phyloP scores from a whole-genome alignment of 306 rosid genomes.

The Hippophae rhamnoides region DNA sequence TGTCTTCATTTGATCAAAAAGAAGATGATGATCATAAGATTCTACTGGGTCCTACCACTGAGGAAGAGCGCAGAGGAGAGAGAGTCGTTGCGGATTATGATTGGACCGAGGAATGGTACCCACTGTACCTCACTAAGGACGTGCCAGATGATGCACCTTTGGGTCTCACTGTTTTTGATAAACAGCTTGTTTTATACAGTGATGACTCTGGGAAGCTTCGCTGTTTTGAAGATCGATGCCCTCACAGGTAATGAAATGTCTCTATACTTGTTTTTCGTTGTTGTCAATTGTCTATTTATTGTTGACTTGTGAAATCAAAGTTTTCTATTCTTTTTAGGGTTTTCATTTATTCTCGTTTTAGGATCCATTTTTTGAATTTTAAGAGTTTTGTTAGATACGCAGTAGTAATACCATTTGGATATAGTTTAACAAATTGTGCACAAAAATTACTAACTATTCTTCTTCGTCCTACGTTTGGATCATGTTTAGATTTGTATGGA shows the following conservation, averaged over 20 bases:
- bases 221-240: slow-evolving; percentile 83
- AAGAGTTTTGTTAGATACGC: too few relatives aligned
- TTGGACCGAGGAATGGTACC: slow-evolving; percentile 96
- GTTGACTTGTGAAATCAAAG: too few relatives aligned
- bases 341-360: too few relatives aligned
- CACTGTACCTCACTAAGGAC: slow-evolving; percentile 58
- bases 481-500: too few relatives aligned
- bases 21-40: slow-evolving; percentile 32
- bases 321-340: too few relatives aligned
- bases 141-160: slow-evolving; percentile 82
- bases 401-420: too few relatives aligned
- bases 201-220: slow-evolving; percentile 48
- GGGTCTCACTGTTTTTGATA: slow-evolving; percentile 69
- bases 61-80: slow-evolving; percentile 35
- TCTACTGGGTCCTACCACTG: slow-evolving; percentile 38
- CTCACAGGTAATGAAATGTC: slow-evolving; percentile 52
- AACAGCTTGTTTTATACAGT: slow-evolving; percentile 55
- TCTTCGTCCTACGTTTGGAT: too few relatives aligned
- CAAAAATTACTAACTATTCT: too few relatives aligned
- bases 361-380: too few relatives aligned
- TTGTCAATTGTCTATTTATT: too few relatives aligned
- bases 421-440: too few relatives aligned
- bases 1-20: slow-evolving; percentile 25
- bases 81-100: slow-evolving; percentile 48
- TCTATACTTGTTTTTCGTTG: too few relatives aligned